phyloP scores from a whole-genome alignment of 2,329 filamentous ascomycete species.

The Claviceps maximensis region DNA sequence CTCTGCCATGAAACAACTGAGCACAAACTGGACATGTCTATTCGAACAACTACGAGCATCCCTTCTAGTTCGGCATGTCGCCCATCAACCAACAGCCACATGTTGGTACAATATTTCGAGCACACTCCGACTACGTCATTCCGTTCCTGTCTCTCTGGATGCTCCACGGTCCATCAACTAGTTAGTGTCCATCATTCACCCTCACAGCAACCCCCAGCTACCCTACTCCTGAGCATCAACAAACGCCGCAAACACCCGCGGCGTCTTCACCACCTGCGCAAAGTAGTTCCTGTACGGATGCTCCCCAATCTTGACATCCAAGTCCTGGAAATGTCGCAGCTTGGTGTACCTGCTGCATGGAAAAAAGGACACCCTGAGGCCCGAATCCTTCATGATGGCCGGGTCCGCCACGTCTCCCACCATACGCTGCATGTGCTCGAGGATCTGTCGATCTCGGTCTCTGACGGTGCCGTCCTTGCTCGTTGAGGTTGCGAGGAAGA shows the following conservation, averaged over 20 bases:
- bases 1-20: too few species aligned
- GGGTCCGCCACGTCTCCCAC: not conserved
- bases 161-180: not conserved
- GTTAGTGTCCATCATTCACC: not conserved
- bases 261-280: constrained; percentile 4
- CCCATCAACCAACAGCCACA: too few species aligned
- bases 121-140: too few species aligned
- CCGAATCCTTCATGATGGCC: not conserved
- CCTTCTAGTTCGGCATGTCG: too few species aligned
- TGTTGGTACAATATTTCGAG: too few species aligned
- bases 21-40: too few species aligned
- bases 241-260: constrained; percentile 8
- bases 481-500: constrained; percentile 1
- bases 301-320: constrained; percentile 4
- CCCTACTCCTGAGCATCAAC: not conserved
- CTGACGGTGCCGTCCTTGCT: not conserved
- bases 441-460: constrained; percentile 4
- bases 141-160: too few species aligned
- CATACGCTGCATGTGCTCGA: constrained; percentile 1
- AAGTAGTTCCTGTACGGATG: constrained; percentile 1
- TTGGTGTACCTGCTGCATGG: not conserved
- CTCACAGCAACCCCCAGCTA: not conserved
- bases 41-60: too few species aligned
- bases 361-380: constrained; percentile 4
- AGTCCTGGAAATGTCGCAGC: constrained; percentile 2